A percentile compares a stretch with the other conserved stretches of the same genome.
These are phyloP conservation scores for Sugiyamaella americana DNA, from an alignment of 805 yeast species.

Conservation along the genomic window DNA sequence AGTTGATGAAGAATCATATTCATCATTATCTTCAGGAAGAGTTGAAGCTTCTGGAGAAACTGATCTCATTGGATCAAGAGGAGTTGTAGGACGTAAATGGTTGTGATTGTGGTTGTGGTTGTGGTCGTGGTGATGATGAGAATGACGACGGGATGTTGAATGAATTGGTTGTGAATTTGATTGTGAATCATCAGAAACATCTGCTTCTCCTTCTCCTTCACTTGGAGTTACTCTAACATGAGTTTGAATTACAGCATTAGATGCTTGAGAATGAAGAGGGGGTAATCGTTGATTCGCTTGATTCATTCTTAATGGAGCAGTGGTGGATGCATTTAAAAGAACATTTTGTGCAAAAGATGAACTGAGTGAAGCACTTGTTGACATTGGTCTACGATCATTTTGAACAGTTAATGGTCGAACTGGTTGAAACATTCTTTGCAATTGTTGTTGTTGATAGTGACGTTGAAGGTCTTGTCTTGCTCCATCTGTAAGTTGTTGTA, in stretches of 20 bases:
- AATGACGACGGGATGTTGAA: not conserved
- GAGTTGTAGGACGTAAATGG: slow-evolving; percentile 4
- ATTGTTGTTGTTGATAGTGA: too few relatives aligned
- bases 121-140: slow-evolving; percentile 5
- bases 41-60: slow-evolving; percentile 4
- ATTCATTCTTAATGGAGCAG: slow-evolving; percentile 5
- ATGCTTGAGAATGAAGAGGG: slow-evolving; percentile 23
- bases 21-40: not conserved
- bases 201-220: not conserved
- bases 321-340: slow-evolving; percentile 11
- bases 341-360: slow-evolving; percentile 19
- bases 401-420: too few relatives aligned
- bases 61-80: slow-evolving; percentile 2
- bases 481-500: not conserved
- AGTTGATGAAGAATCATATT: not conserved
- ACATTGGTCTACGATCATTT: slow-evolving; percentile 10
- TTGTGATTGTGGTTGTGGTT: slow-evolving; percentile 9
- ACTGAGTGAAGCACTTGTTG: slow-evolving; percentile 12
- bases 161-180: not conserved
- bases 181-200: not conserved
- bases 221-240: slow-evolving; percentile 14
- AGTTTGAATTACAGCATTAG: slow-evolving; percentile 21
- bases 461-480: not conserved
- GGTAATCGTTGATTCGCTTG: slow-evolving; percentile 6
- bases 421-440: too few relatives aligned